Evolutionary conservation across 1,139 yeast genomes (phyloP).

Genomic region (Scheffersomyces stambukii): DNA sequence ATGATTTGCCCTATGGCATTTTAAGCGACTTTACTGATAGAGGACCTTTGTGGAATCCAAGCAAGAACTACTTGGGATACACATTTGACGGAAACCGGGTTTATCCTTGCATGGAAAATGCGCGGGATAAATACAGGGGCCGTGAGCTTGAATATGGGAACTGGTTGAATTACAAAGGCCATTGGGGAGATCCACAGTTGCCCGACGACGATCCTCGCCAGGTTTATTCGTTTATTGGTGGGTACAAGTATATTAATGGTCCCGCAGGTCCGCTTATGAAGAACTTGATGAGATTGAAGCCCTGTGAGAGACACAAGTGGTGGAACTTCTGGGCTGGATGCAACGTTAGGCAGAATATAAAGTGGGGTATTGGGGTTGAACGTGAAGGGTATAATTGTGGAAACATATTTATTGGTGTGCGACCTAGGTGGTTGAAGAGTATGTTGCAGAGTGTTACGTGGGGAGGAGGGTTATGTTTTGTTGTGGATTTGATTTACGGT

Average conservation of each 20-base stretch:
- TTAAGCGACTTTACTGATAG: slow-evolving; percentile 90
- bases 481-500: slow-evolving; percentile 54
- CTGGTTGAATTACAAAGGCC: slow-evolving; percentile 80
- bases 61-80: slow-evolving; percentile 75
- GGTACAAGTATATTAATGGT: slow-evolving; percentile 86
- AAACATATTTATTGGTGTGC: slow-evolving; percentile 47
- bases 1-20: slow-evolving; percentile 88
- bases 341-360: slow-evolving; percentile 65
- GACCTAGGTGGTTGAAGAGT: slow-evolving; percentile 46
- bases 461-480: slow-evolving; percentile 67
- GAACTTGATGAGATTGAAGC: slow-evolving; percentile 59
- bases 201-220: slow-evolving; percentile 71
- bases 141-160: slow-evolving; percentile 63
- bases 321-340: slow-evolving; percentile 79
- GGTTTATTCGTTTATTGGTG: slow-evolving; percentile 74
- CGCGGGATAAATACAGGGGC: slow-evolving; percentile 43
- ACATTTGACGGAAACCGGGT: slow-evolving; percentile 60
- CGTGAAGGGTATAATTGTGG: slow-evolving; percentile 76
- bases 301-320: slow-evolving; percentile 88
- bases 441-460: slow-evolving; percentile 54
- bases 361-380: slow-evolving; percentile 86
- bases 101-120: slow-evolving; percentile 34
- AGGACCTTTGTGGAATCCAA: slow-evolving; percentile 94
- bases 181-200: slow-evolving; percentile 86
- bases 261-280: slow-evolving; percentile 87